Evolutionary conservation across 2,329 filamentous ascomycete genomes (phyloP), one percentile per base, ranked within the genome.

Genomic region (Scedosporium dehoogii): DNA sequence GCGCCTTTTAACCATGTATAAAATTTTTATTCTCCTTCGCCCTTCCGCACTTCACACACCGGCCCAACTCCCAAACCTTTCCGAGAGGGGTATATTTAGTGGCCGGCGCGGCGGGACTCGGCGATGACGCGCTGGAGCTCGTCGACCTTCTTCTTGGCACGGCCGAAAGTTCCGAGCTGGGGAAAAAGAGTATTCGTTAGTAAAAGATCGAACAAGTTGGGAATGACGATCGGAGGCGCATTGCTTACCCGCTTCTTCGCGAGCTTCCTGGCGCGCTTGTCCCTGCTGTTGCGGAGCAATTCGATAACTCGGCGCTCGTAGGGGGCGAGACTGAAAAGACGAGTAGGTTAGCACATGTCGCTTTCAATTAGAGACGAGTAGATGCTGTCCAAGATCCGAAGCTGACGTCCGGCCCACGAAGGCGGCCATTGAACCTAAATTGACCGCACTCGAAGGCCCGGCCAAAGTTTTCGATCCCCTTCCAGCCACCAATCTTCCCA

Each of bases 271-370:
- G 93, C 93, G 81, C 93, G 91, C 91, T 97, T 97, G 83, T 99
- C 94, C 85, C 96, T 96, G 84, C 86, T 89, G 90, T 99, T 99
- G 75, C 94, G 91, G 81, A 99, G 89, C 78, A 99, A 84, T 87
- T 99, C 94, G 77, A 99, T 96, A 73, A 99, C 91, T 77, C 94
- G 92, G 81, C 94, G 93, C 88, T 99, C 94, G 79, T 99, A 94
- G 74, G 91, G 91, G 72, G 91, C 91, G 72, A 94, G 89, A 76
- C 90, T 88, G 65, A 55, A 63, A 58, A 48, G 60, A 25, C 5
- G 41, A 55, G 42, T 18, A 42, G 57, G 69, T 77, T 73, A 77
- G 72, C 65, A 61, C 63, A 44, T 41, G 41, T 23, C 1, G 18
- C 1, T 29, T 9, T 27, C 21, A 7, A n/a, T 2, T 12, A 58